phyloP scores from a whole-genome alignment of 352 stramenopile species.

The Nothophytophthora sp. region DNA sequence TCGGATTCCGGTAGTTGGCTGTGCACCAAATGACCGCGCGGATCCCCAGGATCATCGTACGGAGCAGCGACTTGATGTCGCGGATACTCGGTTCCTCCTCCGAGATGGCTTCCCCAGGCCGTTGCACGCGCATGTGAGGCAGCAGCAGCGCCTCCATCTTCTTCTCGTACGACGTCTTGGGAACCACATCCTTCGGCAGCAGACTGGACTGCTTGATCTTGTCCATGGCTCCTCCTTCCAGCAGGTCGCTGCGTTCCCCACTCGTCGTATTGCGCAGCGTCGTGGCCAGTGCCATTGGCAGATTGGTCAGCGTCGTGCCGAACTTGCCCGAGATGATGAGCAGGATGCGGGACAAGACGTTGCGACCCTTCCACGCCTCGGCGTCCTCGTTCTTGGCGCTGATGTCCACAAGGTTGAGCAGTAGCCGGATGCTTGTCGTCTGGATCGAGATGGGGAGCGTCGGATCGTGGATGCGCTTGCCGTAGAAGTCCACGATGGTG shows the following conservation, averaged over 20 bases:
- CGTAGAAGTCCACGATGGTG: constrained; percentile 94
- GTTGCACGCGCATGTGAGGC: constrained; percentile 51
- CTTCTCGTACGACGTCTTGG: constrained; percentile 70
- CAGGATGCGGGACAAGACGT: constrained; percentile 91
- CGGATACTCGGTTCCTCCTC: constrained; percentile 84
- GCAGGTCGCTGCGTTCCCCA: constrained; percentile 57
- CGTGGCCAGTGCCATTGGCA: constrained; percentile 68
- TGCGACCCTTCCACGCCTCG: constrained; percentile 87
- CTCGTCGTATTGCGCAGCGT: constrained; percentile 42
- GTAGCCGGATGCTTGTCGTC: constrained; percentile 93
- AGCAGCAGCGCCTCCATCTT: constrained; percentile 69
- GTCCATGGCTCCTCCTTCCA: constrained; percentile 87
- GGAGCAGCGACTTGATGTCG: constrained; percentile 94
- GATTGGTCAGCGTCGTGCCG: constrained; percentile 77
- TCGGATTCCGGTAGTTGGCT: constrained; percentile 89
- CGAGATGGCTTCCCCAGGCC: constrained; percentile 48
- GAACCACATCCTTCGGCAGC: constrained; percentile 51
- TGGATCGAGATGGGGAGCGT: constrained; percentile 96
- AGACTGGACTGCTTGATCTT: constrained; percentile 87
- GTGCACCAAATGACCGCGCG: constrained; percentile 99
- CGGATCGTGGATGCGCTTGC: constrained; percentile 92
- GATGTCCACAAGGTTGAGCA: constrained; percentile 97
- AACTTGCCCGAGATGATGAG: constrained; percentile 96
- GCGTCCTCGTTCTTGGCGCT: constrained; percentile 95
- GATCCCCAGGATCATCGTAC: constrained; percentile 97